Evolutionary conservation across 495 filamentous ascomycete genomes (phyloP), one percentile per base, ranked within the genome.

Genomic region (Penicillium waksmanii): DNA sequence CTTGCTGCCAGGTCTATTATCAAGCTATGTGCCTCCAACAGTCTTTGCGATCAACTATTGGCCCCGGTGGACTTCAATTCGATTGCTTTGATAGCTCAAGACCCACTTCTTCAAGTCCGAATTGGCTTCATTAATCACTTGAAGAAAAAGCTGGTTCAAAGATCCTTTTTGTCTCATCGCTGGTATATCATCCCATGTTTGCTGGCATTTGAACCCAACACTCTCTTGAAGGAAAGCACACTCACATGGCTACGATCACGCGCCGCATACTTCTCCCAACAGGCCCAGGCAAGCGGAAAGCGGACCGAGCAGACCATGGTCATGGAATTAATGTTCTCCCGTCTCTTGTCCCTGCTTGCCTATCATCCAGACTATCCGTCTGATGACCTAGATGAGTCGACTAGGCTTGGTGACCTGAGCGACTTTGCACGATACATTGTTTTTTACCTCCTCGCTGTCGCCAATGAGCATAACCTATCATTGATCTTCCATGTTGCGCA

Each of bases 401-500:
- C 80, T 0, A 81, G 86, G 40, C 70, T 85, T 5, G 86, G 83
- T 6, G 90, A 94, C 51, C 73, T 97, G 47, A 76, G 85, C 18
- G 91, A 96, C 67, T 90, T 94, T 66, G 85, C 89, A 6, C 85
- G 82, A 65, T 99, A 97, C 69, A 84, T 98, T 51, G 75, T 97
- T 23, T 97, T 92, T 74, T 99, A 97, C 69, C 77, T 98, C 40
- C 85, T 80, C 36, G 85, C 87, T 25, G 87, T 97, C 15, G 93
- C 90, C 11, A 96, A 87, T 27, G 87, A 92, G 63, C 85, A 90
- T 18, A 98, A 97, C 64, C 79, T 98, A 8, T 88, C 89, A 0
- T 74, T 96, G 58, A 93, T 99, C 57, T 96, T 88, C 78, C 92
- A 96, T 71, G 86, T 96, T 49, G 94, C 91, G 17, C 92, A 98